A percentile compares a stretch with the other conserved stretches of the same genome.
phyloP scores from a whole-genome alignment of 208 protist species.

The Acanthamoeba lenticulata region DNA sequence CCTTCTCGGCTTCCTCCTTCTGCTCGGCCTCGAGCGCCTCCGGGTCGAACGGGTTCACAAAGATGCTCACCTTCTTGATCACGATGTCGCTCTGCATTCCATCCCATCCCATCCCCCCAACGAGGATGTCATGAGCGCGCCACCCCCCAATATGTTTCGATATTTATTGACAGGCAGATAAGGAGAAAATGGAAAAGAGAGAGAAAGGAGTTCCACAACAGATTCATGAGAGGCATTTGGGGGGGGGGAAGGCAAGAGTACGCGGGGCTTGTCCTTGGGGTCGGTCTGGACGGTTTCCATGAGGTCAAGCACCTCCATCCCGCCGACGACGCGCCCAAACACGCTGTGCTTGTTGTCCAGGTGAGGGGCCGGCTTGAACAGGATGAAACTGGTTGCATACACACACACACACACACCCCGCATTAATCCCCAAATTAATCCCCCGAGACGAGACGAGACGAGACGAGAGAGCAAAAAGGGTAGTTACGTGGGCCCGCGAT shows the following conservation, averaged over 20 bases:
- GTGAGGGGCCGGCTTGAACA: conserved; percentile 79
- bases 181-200: no score
- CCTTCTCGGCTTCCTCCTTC: conserved; percentile 35
- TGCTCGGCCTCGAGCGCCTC: not conserved
- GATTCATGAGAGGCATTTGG: not conserved
- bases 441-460: no score
- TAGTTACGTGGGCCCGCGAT: no score
- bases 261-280: conserved; percentile 2
- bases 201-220: no score
- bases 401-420: not conserved
- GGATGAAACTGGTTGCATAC: conserved; percentile 83
- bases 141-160: no score
- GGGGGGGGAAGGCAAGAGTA: not conserved
- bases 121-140: no score
- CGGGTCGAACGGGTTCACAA: conserved; percentile 13
- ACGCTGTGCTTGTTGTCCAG: conserved; percentile 88
- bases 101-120: no score
- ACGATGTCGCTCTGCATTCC: conserved; percentile 36
- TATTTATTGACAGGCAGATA: no score
- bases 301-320: conserved; percentile 80
- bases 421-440: not conserved
- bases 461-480: no score
- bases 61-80: conserved; percentile 39
- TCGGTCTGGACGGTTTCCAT: conserved; percentile 83
- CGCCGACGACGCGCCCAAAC: conserved; percentile 88